Evolutionary conservation across 1,284 basidiomycete genomes (phyloP).

Genomic region (Ceratobasidium sp.): DNA sequence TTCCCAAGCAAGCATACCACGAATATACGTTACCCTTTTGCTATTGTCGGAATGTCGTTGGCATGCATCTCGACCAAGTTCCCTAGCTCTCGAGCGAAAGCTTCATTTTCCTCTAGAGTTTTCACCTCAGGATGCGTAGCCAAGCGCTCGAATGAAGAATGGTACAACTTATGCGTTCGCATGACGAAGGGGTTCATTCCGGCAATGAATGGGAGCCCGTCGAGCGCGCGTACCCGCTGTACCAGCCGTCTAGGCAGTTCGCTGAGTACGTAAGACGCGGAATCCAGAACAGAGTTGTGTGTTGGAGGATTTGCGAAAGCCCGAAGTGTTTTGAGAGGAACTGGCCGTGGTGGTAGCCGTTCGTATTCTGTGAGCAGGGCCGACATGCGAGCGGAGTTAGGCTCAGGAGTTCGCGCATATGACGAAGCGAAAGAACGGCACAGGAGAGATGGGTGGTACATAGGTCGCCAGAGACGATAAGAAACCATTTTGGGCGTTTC

Average conservation of each 20-base stretch:
- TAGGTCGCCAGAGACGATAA: not conserved
- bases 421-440: constrained; percentile 16
- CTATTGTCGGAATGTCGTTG: constrained; percentile 89
- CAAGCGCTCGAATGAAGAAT: constrained; percentile 77
- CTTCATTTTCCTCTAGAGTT: constrained; percentile 74
- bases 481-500: not conserved
- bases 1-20: not conserved
- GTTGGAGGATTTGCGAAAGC: constrained; percentile 78
- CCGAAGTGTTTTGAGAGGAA: constrained; percentile 74
- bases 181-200: constrained; percentile 90
- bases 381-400: constrained; percentile 35
- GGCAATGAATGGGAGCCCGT: constrained; percentile 84
- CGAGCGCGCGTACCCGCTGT: constrained; percentile 73
- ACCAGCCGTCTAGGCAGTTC: constrained; percentile 81
- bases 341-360: constrained; percentile 66
- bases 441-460: not conserved
- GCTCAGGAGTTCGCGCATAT: constrained; percentile 39
- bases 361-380: constrained; percentile 64
- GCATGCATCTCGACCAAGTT: constrained; percentile 80
- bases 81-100: constrained; percentile 74
- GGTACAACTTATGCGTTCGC: constrained; percentile 76
- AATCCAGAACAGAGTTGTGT: constrained; percentile 72
- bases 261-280: constrained; percentile 72
- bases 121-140: constrained; percentile 74
- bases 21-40: constrained; percentile 71